A percentile compares a stretch with the other conserved stretches of the same genome.
Evolutionary conservation across 257 asterid species (phyloP).

Genomic region (Coffea canephora): DNA sequence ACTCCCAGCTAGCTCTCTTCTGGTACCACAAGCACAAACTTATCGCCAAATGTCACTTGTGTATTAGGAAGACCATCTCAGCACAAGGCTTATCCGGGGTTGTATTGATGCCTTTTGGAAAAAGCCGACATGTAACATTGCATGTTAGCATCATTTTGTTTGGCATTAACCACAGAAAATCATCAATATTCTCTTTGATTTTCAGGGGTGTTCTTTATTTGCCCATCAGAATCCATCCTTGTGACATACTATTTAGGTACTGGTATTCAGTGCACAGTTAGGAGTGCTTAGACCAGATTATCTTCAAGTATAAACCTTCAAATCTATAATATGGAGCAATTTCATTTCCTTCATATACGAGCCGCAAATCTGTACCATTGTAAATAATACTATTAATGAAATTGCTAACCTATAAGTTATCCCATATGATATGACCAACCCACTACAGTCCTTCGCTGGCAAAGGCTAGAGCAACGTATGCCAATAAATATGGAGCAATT

Average conservation of each 20-base stretch:
- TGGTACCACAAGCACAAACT: no score
- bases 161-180: neutral
- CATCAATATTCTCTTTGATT: neutral
- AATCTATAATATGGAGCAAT: neutral
- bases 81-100: no score
- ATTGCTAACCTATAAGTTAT: neutral
- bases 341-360: neutral
- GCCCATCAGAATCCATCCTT: neutral
- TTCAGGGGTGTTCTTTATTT: neutral
- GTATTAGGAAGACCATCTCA: no score
- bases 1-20: neutral
- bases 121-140: neutral
- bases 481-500: neutral
- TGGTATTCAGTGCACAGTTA: neutral
- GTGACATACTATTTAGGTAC: no score
- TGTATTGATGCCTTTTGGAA: no score
- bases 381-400: neutral
- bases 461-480: neutral
- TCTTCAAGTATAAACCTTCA: neutral
- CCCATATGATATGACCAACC: neutral
- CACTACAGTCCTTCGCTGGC: neutral
- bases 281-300: neutral
- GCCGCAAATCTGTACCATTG: neutral
- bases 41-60: no score
- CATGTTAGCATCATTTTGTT: neutral